Evolutionary conservation across 2,329 filamentous ascomycete species (phyloP).

Genomic region (Rutstroemia sydowiana): DNA sequence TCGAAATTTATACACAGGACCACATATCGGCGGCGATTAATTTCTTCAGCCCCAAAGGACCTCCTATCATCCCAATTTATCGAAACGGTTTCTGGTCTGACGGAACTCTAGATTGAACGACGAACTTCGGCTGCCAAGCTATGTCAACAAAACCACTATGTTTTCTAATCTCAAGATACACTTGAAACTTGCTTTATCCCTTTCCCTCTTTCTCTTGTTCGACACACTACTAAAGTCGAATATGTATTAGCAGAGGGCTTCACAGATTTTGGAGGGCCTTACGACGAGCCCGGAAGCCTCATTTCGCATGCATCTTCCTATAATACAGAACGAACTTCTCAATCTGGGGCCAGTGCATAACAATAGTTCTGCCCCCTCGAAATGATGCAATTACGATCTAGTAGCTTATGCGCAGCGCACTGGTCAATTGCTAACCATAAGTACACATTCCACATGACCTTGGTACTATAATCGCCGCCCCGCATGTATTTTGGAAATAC

Average conservation of each 20-base stretch:
- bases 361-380: neutral
- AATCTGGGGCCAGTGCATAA: neutral
- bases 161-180: neutral
- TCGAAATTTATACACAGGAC: no score
- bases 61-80: no score
- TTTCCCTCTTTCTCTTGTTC: neutral
- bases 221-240: neutral
- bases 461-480: no score
- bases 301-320: slow-evolving; percentile 4
- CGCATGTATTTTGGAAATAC: no score
- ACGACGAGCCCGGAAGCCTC: neutral
- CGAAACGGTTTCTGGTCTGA: no score
- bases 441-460: no score
- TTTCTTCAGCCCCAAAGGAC: no score
- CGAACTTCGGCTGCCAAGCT: neutral
- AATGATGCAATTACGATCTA: slow-evolving; percentile 6
- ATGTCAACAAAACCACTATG: neutral
- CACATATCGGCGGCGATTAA: no score
- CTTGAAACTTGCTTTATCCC: neutral
- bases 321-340: neutral
- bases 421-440: slow-evolving; percentile 5
- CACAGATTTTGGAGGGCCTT: neutral
- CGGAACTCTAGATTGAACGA: no score
- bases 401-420: neutral
- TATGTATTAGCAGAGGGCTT: neutral